A percentile compares a stretch with the other conserved stretches of the same genome.
Evolutionary conservation across 495 filamentous ascomycete genomes (phyloP).

Genomic region (Neurospora intermedia): DNA sequence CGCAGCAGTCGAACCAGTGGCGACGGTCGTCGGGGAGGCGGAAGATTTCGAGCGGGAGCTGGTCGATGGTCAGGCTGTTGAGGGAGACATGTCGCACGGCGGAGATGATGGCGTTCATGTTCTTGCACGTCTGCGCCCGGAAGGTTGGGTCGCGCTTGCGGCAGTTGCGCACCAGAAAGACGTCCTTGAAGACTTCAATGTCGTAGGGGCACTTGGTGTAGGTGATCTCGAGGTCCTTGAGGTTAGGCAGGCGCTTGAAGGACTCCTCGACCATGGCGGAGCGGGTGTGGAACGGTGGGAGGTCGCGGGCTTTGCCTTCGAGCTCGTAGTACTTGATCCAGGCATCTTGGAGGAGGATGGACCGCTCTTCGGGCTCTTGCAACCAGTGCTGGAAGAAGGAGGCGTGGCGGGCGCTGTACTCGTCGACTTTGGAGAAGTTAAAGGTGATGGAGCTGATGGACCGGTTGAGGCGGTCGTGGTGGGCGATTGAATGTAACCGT

Average conservation of each 20-base stretch:
- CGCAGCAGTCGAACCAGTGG: slow-evolving; percentile 36
- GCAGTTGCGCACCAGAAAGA: slow-evolving; percentile 30
- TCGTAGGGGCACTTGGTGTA: slow-evolving; percentile 32
- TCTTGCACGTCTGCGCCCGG: slow-evolving; percentile 29
- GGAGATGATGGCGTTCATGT: slow-evolving; percentile 32
- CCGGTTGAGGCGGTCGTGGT: slow-evolving; percentile 30
- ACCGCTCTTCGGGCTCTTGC: slow-evolving; percentile 26
- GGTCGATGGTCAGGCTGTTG: slow-evolving; percentile 32
- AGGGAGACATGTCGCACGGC: slow-evolving; percentile 30
- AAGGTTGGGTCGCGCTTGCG: slow-evolving; percentile 25
- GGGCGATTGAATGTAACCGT: slow-evolving; percentile 31
- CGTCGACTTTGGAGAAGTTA: slow-evolving; percentile 33
- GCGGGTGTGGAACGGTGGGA: slow-evolving; percentile 31
- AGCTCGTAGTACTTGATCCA: slow-evolving; percentile 29
- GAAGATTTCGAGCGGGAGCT: slow-evolving; percentile 36
- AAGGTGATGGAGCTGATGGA: slow-evolving; percentile 33
- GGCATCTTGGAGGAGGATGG: slow-evolving; percentile 26
- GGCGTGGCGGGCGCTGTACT: slow-evolving; percentile 32
- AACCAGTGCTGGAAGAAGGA: slow-evolving; percentile 32
- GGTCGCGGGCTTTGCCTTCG: slow-evolving; percentile 20
- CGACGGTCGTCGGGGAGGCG: slow-evolving; percentile 23
- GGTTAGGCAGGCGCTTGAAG: slow-evolving; percentile 33
- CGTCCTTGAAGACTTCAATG: slow-evolving; percentile 27
- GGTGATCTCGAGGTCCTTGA: slow-evolving; percentile 31
- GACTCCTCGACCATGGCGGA: slow-evolving; percentile 29